Evolutionary conservation across 108 stramenopile species (phyloP), one percentile per base, ranked within the genome.

Genomic region (Mediolabrus comicus): DNA sequence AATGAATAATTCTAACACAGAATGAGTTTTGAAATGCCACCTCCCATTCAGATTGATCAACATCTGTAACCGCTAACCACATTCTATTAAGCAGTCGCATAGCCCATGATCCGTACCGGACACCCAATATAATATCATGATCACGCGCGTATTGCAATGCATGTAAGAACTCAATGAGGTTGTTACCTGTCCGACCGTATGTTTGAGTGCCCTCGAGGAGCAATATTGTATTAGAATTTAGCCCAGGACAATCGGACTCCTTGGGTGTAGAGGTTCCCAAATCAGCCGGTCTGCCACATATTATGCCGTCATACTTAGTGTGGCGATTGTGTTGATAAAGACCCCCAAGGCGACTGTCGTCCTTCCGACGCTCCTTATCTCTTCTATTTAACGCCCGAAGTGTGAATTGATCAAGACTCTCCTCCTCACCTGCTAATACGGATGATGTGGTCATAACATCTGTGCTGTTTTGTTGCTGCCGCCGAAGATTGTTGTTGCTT

Each of bases 131-230:
- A 28, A 67, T 54, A 29, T 56, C 66, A 10, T 56, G n/a, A 11
- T 67, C 66, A 9, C 54, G 66, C 19, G 66, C 51, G 22, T 56
- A 53, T 32, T 67, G 66, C 1, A 56, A 19, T 9, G 66, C 53
- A 27, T 67, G 66, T 10, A 67, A 9, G 16, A 67, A 67, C 26
- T 67, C 66, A 24, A 67, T 54, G 19, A 67, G 66, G 14, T 67
- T 67, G 54, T 67, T 67, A 8, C 66, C 66, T n/a, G 53, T 67
- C 10, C 66, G 53, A 12, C 66, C 66, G 17, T 56, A 38, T 5
- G 54, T 12, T 19, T 67, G 24, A 3, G 26, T 34, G 4, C 66
- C 66, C 7, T 56, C 53, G 22, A 67, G 53, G 22, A 67, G 19
- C 30, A 67, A 2, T 19, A 67, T 53, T 14, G 51, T 17, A 6